Percentiles rank a stretch among this genome's conserved stretches.
Conservation (phyloP, 495 filamentous ascomycete genomes). For the Rostrohypoxylon terebratum region DNA sequence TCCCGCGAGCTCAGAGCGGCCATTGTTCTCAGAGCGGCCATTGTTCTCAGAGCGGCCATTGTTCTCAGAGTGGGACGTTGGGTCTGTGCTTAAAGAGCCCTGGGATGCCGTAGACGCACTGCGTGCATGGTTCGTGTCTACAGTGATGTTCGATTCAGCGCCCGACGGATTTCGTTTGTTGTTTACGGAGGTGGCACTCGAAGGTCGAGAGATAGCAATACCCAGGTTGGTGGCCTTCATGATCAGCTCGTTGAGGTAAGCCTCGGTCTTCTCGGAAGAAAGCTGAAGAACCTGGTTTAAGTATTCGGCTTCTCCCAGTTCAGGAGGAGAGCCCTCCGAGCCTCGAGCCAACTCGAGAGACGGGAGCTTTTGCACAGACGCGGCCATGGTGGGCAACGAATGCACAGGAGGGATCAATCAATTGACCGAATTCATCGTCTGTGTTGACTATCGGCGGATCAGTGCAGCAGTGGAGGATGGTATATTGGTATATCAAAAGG, state of each 20-base stretch:
- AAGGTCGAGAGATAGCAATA: conserved; percentile 54
- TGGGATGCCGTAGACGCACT: conserved; percentile 54
- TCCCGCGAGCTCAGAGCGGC: conserved; percentile 13
- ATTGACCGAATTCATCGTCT: conserved; percentile 41
- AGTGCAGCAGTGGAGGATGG: conserved; percentile 9
- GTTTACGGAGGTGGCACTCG: conserved; percentile 38
- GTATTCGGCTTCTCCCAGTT: conserved; percentile 59
- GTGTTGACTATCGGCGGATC: conserved; percentile 25
- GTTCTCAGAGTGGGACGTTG: conserved; percentile 53
- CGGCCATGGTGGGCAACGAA: conserved; percentile 39
- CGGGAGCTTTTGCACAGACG: conserved; percentile 38
- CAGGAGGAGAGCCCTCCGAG: conserved; percentile 43
- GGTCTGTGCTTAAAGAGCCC: conserved; percentile 48
- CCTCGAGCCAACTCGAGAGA: conserved; percentile 29
- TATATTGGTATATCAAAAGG: conserved; percentile 31
- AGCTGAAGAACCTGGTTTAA: conserved; percentile 57
- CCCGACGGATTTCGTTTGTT: conserved; percentile 46
- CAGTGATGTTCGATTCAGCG: conserved; percentile 53
- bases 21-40: conserved; percentile 49
- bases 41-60: conserved; percentile 29
- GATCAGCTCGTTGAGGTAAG: conserved; percentile 54
- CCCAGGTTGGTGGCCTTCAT: conserved; percentile 56
- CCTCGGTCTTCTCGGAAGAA: conserved; percentile 53
- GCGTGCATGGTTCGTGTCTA: conserved; percentile 50
- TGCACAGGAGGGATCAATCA: conserved; percentile 29